These are phyloP conservation scores for Metahyphopichia silvanorum DNA, from an alignment of 805 yeast species.

Conservation along the genomic window DNA sequence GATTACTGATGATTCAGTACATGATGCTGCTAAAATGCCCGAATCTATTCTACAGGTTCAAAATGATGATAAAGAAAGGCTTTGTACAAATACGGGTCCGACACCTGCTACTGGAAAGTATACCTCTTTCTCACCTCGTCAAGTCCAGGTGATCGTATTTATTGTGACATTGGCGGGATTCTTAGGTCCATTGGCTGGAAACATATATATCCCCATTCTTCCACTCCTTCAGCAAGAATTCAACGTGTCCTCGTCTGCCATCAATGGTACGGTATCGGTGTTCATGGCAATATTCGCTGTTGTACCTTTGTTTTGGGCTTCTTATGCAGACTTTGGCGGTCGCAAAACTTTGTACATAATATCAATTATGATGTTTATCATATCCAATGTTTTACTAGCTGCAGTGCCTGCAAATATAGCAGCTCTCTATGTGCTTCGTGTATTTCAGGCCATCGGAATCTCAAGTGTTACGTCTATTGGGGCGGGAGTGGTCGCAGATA, in stretches of 20 bases:
- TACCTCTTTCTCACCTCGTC: conserved; percentile 29
- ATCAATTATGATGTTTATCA: conserved; percentile 22
- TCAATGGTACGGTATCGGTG: conserved; percentile 55
- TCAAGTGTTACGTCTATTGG: conserved; percentile 36
- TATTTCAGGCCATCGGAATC: conserved; percentile 36
- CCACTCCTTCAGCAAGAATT: conserved; percentile 44
- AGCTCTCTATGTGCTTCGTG: conserved; percentile 26
- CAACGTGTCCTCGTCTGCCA: conserved; percentile 35
- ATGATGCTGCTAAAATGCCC: too few species aligned
- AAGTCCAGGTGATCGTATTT: conserved; percentile 28
- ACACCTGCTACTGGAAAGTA: conserved; percentile 12
- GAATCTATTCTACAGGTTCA: too few species aligned
- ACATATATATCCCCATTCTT: conserved; percentile 53
- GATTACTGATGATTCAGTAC: too few species aligned
- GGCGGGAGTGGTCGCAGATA: conserved; percentile 34
- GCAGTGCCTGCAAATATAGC: conserved; percentile 26
- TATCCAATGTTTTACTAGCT: conserved; percentile 28
- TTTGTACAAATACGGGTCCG: too few species aligned
- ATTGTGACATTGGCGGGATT: conserved; percentile 49
- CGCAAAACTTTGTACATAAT: conserved; percentile 26
- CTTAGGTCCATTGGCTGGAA: conserved; percentile 56
- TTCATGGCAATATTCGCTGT: conserved; percentile 56
- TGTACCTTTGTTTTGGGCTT: conserved; percentile 56
- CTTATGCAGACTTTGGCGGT: conserved; percentile 54
- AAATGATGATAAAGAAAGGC: too few species aligned